phyloP scores from a whole-genome alignment of 2,329 filamentous ascomycete genomes.

The Colletotrichum sp. region DNA sequence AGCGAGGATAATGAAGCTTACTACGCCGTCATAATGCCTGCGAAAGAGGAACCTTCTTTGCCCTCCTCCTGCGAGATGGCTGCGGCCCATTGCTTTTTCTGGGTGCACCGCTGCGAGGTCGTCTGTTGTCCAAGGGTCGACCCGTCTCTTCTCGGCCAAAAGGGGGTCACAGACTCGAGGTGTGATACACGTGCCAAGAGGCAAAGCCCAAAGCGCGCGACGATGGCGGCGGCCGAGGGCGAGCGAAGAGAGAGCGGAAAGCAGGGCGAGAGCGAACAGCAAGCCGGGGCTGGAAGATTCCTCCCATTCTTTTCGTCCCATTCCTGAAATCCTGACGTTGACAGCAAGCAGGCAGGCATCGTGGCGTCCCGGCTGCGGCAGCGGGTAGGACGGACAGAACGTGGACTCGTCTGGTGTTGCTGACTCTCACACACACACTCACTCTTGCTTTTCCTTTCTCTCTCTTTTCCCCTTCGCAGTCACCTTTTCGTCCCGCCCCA shows the following conservation, averaged over 20 bases:
- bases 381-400: not conserved
- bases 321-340: slow-evolving; percentile 10
- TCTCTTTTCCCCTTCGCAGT: not conserved
- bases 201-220: not conserved
- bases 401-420: slow-evolving; percentile 9
- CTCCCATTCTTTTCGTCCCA: slow-evolving; percentile 3
- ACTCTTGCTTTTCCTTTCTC: not conserved
- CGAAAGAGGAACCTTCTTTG: not conserved
- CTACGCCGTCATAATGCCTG: not conserved
- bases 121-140: not conserved
- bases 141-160: slow-evolving; percentile 4
- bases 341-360: slow-evolving; percentile 1
- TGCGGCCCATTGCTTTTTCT: not conserved
- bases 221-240: not conserved
- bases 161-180: slow-evolving; percentile 12
- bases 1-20: not conserved
- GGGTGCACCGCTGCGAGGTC: not conserved
- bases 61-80: not conserved
- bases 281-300: not conserved
- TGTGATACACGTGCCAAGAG: slow-evolving; percentile 18
- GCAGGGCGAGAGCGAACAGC: not conserved
- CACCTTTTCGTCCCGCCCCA: not conserved
- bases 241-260: not conserved
- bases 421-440: not conserved
- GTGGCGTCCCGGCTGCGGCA: not conserved